phyloP scores from a whole-genome alignment of 495 filamentous ascomycete genomes.

The Penicillium chermesinum region DNA sequence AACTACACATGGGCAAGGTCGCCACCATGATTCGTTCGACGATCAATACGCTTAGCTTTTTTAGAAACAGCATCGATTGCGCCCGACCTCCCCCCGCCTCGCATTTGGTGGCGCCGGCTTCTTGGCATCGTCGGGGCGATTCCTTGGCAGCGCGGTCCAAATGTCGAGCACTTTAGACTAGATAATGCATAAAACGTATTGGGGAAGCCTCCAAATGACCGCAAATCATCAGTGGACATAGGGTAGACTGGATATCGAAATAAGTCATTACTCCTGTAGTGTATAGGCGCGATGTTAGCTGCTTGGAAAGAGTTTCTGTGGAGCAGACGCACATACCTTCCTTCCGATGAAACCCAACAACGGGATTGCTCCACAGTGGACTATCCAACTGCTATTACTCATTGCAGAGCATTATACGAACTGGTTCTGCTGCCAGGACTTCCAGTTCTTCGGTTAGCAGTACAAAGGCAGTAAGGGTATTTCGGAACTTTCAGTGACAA shows the following conservation, averaged over 20 bases:
- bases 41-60: slow-evolving; percentile 5
- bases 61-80: background rate
- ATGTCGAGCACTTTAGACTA: no score
- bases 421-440: no score
- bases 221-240: no score
- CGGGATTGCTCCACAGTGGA: background rate
- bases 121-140: background rate
- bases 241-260: no score
- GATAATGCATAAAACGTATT: no score
- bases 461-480: no score
- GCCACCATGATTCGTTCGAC: slow-evolving; percentile 11
- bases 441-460: no score
- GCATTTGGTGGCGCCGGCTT: background rate
- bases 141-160: background rate
- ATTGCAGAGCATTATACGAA: background rate
- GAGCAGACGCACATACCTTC: background rate
- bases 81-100: background rate
- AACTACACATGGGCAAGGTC: slow-evolving; percentile 8
- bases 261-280: background rate
- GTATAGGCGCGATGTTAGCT: background rate
- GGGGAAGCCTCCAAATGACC: no score
- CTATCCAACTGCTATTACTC: background rate
- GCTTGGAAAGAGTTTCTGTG: background rate
- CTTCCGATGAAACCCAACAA: background rate
- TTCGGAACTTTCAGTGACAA: no score